Percentiles rank a stretch among this genome's conserved stretches.
Conservation (phyloP, 1,139 yeast genomes). For the Diutina neorugosa region DNA sequence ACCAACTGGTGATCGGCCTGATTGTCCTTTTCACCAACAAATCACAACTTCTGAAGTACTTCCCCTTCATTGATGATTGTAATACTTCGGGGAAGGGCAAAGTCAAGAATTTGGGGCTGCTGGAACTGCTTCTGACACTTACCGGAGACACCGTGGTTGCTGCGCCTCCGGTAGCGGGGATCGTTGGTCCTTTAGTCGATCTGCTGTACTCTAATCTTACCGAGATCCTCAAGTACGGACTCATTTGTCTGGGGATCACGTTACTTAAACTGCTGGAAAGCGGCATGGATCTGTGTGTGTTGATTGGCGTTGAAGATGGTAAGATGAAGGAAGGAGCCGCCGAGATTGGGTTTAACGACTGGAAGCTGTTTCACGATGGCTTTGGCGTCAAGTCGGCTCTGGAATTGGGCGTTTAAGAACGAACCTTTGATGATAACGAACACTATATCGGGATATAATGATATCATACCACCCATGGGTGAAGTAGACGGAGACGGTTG, state of each 20-base stretch:
- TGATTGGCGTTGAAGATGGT: constrained; percentile 29
- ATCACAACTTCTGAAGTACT: constrained; percentile 34
- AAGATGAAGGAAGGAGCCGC: constrained; percentile 22
- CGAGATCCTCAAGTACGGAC: constrained; percentile 44
- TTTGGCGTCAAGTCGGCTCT: constrained; percentile 13
- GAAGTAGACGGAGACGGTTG: too few species aligned
- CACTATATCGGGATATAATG: too few species aligned
- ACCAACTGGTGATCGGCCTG: constrained; percentile 43
- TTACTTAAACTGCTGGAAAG: constrained; percentile 26
- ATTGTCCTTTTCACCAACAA: constrained; percentile 40
- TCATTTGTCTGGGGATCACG: constrained; percentile 48
- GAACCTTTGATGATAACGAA: too few species aligned
- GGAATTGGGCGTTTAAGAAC: neutral
- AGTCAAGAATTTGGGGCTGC: neutral
- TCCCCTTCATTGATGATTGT: constrained; percentile 37
- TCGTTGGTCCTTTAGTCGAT: constrained; percentile 47
- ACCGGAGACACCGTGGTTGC: constrained; percentile 5
- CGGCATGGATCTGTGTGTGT: constrained; percentile 21
- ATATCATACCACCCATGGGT: too few species aligned
- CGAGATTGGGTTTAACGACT: constrained; percentile 31
- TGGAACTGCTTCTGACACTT: neutral
- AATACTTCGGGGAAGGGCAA: constrained; percentile 4
- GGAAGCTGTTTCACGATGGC: constrained; percentile 29
- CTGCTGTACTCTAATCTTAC: constrained; percentile 43
- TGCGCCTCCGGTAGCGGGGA: constrained; percentile 28